Evolutionary conservation across 495 filamentous ascomycete genomes (phyloP).

Genomic region (Amphirosellinia nigrospora): DNA sequence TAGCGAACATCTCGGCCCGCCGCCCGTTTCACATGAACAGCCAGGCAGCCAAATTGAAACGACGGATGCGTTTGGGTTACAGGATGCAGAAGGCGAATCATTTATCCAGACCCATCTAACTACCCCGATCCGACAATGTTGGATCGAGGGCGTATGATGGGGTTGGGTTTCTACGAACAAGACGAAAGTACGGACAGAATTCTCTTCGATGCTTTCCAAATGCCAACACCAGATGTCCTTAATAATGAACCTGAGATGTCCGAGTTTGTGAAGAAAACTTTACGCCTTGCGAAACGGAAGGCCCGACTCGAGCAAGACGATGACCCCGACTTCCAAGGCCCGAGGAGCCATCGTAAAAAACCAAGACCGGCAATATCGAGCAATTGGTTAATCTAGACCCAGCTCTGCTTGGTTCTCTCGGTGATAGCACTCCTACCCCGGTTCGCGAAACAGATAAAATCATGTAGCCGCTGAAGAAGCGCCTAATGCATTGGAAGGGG

Average conservation of each 20-base stretch:
- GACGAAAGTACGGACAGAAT: slow-evolving; percentile 58
- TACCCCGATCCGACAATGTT: slow-evolving; percentile 57
- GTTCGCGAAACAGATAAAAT: slow-evolving; percentile 3
- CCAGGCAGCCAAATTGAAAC: slow-evolving; percentile 22
- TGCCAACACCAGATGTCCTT: slow-evolving; percentile 47
- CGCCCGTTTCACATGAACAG: slow-evolving; percentile 10
- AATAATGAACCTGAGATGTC: slow-evolving; percentile 51
- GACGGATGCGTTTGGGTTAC: slow-evolving; percentile 24
- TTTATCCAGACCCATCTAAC: slow-evolving; percentile 42
- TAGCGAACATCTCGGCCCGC: neutral
- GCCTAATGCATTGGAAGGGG: slow-evolving; percentile 17
- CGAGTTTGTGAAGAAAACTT: slow-evolving; percentile 55
- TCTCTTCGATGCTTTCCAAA: slow-evolving; percentile 56
- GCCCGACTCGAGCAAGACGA: slow-evolving; percentile 51
- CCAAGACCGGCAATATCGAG: slow-evolving; percentile 43
- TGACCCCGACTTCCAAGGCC: slow-evolving; percentile 54
- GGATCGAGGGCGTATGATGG: slow-evolving; percentile 55
- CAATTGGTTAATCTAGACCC: slow-evolving; percentile 45
- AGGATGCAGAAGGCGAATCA: slow-evolving; percentile 36
- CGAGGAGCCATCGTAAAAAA: slow-evolving; percentile 48
- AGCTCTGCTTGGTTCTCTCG: slow-evolving; percentile 35
- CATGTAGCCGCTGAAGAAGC: slow-evolving; percentile 16
- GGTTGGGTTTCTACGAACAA: slow-evolving; percentile 61
- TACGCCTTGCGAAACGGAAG: slow-evolving; percentile 52
- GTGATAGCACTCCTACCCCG: slow-evolving; percentile 31